Evolutionary conservation across 352 stramenopile species (phyloP).

Genomic region (Aphanomyces euteiches): DNA sequence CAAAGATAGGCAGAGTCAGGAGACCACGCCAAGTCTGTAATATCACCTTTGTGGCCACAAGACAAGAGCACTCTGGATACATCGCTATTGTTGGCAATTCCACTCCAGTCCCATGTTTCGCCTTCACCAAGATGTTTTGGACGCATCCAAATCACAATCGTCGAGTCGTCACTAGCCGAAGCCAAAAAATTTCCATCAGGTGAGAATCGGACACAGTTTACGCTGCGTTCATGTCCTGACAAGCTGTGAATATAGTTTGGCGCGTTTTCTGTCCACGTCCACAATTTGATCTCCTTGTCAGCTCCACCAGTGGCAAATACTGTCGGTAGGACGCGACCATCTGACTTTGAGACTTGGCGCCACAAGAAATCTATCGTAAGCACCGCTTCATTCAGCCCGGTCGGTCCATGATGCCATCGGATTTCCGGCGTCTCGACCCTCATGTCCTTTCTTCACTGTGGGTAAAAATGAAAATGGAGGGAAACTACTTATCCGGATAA

Average conservation of each 20-base stretch:
- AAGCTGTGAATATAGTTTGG: constrained; percentile 82
- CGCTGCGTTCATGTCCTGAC: constrained; percentile 81
- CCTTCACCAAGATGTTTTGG: constrained; percentile 63
- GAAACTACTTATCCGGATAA: neutral
- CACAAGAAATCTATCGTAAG: constrained; percentile 79
- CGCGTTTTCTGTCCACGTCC: constrained; percentile 31
- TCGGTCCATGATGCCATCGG: constrained; percentile 80
- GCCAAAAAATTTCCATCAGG: constrained; percentile 78
- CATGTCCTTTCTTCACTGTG: constrained; percentile 15
- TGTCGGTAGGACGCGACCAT: constrained; percentile 12
- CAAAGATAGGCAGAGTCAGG: constrained; percentile 87
- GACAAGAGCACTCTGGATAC: constrained; percentile 70
- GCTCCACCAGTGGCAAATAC: constrained; percentile 78
- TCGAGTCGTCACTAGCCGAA: constrained; percentile 86
- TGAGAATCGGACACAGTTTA: constrained; percentile 91
- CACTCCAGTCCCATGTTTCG: constrained; percentile 63
- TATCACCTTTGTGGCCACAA: constrained; percentile 84
- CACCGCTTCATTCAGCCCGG: constrained; percentile 83
- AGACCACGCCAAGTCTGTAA: constrained; percentile 91
- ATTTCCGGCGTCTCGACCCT: constrained; percentile 75
- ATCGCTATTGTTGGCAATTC: constrained; percentile 72
- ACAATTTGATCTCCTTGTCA: constrained; percentile 87
- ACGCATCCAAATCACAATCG: constrained; percentile 81
- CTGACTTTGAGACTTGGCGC: neutral
- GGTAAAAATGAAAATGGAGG: constrained; percentile 25